Base-by-base conservation (phyloP, 805 yeast genomes). In the Saturnispora hagleri region DNA sequence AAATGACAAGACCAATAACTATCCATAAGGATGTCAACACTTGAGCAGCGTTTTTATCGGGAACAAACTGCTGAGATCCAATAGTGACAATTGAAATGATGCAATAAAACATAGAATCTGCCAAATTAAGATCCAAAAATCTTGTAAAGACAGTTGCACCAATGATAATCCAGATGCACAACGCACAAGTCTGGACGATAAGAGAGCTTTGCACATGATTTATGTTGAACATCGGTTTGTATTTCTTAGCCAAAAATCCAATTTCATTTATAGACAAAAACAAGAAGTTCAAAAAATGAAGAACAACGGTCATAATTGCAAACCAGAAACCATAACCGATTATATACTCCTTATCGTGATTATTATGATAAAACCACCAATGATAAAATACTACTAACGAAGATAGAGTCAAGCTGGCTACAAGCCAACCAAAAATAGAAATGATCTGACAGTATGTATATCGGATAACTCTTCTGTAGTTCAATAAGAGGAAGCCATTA, bases 21-120 rank as follows among this genome's bases (percentile, higher is more conserved):
- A 93, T 79, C 67, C 81, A 86, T 2, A 84, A 63, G 48, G 89
- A 69, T 0, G 77, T 70, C 55, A 86, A 66, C 0, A 81, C 82
- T 61, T 79, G 77, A 0, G 84, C 74, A 1, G 80, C 79, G 2
- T 73, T 68, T 1, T 75, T 65, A 0, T 52, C 36, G 0, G 96
- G 90, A 0, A 74, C 69, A 34, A 84, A 72, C 58, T 86, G 93
- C 38, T 96, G 96, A 17, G 83, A 70, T 0, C 97, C 97, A 28
- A 89, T 76, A 1, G 97, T 89, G 46, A 86, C 69, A 40, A 84
- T 69, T 0, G 95, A 81, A 1, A 86, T 89, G 10, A 79, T 76
- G 58, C 89, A 81, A 63, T 76, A 87, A 62, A 86, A 89, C 45
- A 87, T 62, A 0, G 86, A 80, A n/a, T 80, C 73, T 0, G 89